phyloP scores from a whole-genome alignment of 2,329 filamentous ascomycete genomes.

The Clarireedia monteithiana region DNA sequence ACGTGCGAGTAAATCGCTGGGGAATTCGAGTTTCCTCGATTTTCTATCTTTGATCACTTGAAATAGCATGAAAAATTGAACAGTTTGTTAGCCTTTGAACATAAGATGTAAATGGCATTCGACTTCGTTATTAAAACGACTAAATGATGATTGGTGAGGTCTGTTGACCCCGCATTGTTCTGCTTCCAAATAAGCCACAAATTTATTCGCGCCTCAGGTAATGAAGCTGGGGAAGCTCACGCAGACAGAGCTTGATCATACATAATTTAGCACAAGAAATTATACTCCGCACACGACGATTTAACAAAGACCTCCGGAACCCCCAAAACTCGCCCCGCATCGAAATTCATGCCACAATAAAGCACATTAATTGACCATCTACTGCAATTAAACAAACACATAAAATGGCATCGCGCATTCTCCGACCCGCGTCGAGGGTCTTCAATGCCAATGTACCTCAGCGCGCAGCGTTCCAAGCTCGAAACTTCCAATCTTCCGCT shows the following conservation, averaged over 20 bases:
- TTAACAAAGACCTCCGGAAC: background rate
- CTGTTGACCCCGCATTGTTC: slow-evolving; percentile 3
- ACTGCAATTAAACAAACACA: background rate
- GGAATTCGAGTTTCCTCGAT: background rate
- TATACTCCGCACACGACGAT: background rate
- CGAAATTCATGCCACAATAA: background rate
- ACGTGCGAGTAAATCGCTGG: slow-evolving; percentile 4
- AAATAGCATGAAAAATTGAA: background rate
- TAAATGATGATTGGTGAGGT: background rate
- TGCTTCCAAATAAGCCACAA: background rate
- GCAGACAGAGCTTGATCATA: slow-evolving; percentile 6
- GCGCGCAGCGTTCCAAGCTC: slow-evolving; percentile 18
- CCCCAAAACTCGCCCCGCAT: background rate
- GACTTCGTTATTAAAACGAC: too few species aligned
- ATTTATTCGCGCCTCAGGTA: slow-evolving; percentile 5
- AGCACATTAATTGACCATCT: background rate
- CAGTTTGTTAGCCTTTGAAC: background rate
- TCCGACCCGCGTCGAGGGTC: slow-evolving; percentile 28
- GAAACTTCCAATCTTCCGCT: slow-evolving; percentile 32
- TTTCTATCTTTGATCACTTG: slow-evolving; percentile 1
- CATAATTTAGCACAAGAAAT: background rate
- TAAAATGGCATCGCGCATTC: slow-evolving; percentile 37
- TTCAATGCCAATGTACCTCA: slow-evolving; percentile 15
- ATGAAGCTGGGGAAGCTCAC: slow-evolving; percentile 2
- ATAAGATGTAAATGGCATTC: too few species aligned